Conservation (phyloP, 768 basidiomycete genomes). For the Mrakia gelida region DNA sequence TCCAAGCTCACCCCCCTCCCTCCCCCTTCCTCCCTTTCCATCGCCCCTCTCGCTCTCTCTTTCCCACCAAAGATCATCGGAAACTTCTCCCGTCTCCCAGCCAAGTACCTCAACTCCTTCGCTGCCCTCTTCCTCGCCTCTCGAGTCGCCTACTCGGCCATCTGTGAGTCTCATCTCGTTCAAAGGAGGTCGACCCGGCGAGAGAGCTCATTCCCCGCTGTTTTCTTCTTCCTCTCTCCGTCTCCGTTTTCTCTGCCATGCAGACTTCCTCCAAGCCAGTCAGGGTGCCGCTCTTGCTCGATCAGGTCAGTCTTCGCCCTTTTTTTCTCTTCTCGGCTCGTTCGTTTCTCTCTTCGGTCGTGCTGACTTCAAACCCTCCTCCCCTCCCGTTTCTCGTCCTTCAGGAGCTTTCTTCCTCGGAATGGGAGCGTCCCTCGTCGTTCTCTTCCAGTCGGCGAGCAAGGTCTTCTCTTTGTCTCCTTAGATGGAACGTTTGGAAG, state of each 20-base stretch:
- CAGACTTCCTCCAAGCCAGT: conserved; percentile 9
- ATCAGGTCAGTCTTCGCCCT: neutral
- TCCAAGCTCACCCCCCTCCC: neutral
- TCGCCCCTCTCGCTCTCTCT: neutral
- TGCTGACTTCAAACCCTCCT: too few relatives aligned
- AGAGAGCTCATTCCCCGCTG: too few relatives aligned
- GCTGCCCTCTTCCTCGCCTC: conserved; percentile 22
- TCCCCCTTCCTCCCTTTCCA: neutral
- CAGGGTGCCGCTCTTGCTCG: neutral
- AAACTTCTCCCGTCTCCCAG: conserved; percentile 30
- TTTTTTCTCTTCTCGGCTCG: neutral
- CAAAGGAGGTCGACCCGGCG: too few relatives aligned
- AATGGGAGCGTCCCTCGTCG: neutral
- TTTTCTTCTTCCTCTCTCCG: too few relatives aligned
- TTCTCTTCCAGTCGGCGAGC: conserved; percentile 20
- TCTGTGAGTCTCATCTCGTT: neutral
- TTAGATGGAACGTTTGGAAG: neutral
- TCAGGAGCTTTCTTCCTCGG: neutral
- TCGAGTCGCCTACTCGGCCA: conserved; percentile 11
- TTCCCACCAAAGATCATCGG: conserved; percentile 20
- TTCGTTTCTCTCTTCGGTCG: too few relatives aligned
- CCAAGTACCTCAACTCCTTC: conserved; percentile 30
- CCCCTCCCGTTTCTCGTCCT: neutral
- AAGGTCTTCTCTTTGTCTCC: conserved; percentile 28
- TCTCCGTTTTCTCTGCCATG: too few relatives aligned